Evolutionary conservation across 1,284 basidiomycete genomes (phyloP).

Genomic region (Microbotryomycetes sp.): DNA sequence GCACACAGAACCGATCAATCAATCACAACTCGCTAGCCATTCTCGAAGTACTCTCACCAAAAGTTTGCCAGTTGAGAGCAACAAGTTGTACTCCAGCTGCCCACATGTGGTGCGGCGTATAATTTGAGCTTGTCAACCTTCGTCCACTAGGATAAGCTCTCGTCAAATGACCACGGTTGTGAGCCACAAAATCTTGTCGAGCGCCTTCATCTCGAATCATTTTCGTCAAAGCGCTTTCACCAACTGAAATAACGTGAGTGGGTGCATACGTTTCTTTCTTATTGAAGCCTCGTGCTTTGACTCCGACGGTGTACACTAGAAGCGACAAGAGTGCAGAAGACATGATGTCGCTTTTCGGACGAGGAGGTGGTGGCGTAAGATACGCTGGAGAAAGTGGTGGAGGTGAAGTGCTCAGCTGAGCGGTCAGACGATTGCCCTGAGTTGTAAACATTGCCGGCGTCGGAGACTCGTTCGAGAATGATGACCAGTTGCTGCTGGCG

Average conservation of each 20-base stretch:
- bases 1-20: constrained; percentile 2
- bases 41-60: constrained; percentile 51
- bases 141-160: constrained; percentile 84
- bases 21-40: no score
- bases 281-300: constrained; percentile 69
- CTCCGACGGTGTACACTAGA: constrained; percentile 90
- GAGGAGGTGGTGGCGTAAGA: neutral
- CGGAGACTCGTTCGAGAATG: neutral
- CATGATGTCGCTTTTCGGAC: constrained; percentile 48
- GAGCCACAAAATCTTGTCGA: constrained; percentile 75
- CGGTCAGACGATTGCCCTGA: constrained; percentile 3
- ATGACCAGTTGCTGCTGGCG: neutral
- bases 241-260: constrained; percentile 88
- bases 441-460: constrained; percentile 1
- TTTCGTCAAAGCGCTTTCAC: constrained; percentile 65
- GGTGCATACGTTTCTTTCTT: constrained; percentile 80
- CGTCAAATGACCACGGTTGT: constrained; percentile 77
- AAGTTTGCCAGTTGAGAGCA: constrained; percentile 96
- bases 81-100: constrained; percentile 85
- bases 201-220: constrained; percentile 45
- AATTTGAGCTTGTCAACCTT: constrained; percentile 79
- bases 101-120: constrained; percentile 85
- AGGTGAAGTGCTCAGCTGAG: neutral
- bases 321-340: constrained; percentile 65
- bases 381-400: neutral